These are phyloP conservation scores for Pichia sp. DNA, from an alignment of 1,139 yeast genomes.

Conservation along the genomic window DNA sequence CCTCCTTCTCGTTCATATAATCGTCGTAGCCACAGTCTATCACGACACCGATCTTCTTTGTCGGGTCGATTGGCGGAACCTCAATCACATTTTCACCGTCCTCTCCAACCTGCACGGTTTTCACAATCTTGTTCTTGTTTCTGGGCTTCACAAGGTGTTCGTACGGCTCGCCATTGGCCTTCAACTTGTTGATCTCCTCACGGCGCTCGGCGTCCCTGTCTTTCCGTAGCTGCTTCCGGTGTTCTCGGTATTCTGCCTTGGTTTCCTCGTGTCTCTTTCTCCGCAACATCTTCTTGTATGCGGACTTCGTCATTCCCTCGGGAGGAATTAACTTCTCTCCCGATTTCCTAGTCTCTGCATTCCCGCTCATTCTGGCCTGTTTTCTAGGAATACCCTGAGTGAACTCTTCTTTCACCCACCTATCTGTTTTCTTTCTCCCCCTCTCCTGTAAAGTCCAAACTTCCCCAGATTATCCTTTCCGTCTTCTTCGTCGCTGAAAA, in stretches of 20 bases:
- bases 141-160: constrained; percentile 29
- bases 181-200: constrained; percentile 29
- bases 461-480: not conserved
- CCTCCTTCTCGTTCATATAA: constrained; percentile 76
- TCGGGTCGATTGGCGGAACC: constrained; percentile 26
- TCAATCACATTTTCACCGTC: constrained; percentile 23
- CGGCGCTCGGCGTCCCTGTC: constrained; percentile 36
- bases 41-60: constrained; percentile 50
- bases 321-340: constrained; percentile 43
- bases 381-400: not conserved
- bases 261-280: constrained; percentile 58
- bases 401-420: not conserved
- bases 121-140: constrained; percentile 21
- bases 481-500: not conserved
- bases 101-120: constrained; percentile 23
- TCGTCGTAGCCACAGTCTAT: constrained; percentile 91
- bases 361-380: constrained; percentile 5
- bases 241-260: constrained; percentile 52
- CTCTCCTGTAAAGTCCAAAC: not conserved
- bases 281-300: constrained; percentile 70
- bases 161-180: constrained; percentile 26
- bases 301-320: constrained; percentile 79
- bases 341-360: constrained; percentile 11
- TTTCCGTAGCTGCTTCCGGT: constrained; percentile 53
- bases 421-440: not conserved